Evolutionary conservation across 805 yeast species (phyloP), one percentile per base, ranked within the genome.

Genomic region (Metschnikowia proteae): DNA sequence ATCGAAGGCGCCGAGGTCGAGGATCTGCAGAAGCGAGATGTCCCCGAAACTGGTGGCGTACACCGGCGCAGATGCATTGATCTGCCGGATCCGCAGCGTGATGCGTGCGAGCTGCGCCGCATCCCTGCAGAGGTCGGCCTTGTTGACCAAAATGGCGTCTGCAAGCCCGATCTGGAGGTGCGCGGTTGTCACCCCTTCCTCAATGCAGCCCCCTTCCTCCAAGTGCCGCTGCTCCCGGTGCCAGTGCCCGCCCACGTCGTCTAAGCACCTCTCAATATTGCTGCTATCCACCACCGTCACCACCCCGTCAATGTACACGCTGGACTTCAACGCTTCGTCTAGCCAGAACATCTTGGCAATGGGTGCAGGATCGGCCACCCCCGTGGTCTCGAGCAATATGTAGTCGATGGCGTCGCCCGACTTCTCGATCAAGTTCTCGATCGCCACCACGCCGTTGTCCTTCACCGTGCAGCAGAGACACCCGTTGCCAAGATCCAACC

Each of bases 291-390:
- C 71, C 2, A 92, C 97, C 0, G 97, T 86, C 10, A 94, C 78
- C 4, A 92, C 88, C 0, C 96, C 96, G 65, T 92, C 98, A 30
- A 94, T 84, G 63, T 88, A 87, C 1, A 94, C 89, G 56, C 83
- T 84, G 3, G 96, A 83, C 11, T 84, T 77, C 49, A 94, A 72
- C 0, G 91, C 97, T 25, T 88, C 92, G 64, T 94, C 99, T 29
- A 91, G 75, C 99, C 99, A 94, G 67, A 94, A 94, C 97, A 92
- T 92, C 54, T 83, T 81, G 4, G 97, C 97, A 27, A 94, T 89
- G 0, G 98, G 98, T 0, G 91, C 97, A 0, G 99, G 99, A 62
- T 94, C 98, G 0, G 99, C 99, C 11, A 94, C 77, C 0, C 99
- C 99, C 0, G 96, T 89, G 0, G 99, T 94, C 62, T 94, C 99